A percentile compares a stretch with the other conserved stretches of the same genome.
Evolutionary conservation across 2,329 filamentous ascomycete genomes (phyloP).

Genomic region (Elsinoe fawcettii): DNA sequence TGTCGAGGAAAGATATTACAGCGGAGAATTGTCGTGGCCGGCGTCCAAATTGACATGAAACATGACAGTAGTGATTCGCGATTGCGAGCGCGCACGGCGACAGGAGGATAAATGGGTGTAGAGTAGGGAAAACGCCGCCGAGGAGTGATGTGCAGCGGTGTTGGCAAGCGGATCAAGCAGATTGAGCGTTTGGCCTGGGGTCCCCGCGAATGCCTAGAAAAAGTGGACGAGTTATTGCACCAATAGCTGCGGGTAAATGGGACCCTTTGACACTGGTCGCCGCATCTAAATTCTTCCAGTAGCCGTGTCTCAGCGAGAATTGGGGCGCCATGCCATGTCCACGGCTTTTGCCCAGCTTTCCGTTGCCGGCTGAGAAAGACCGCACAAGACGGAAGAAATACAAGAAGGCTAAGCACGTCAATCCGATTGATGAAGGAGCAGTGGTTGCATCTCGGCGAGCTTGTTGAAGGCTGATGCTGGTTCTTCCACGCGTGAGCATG

Average conservation of each 20-base stretch:
- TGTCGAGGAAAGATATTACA: background rate
- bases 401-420: slow-evolving; percentile 10
- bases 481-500: background rate
- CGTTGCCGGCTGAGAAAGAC: background rate
- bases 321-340: background rate
- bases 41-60: slow-evolving; percentile 13
- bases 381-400: slow-evolving; percentile 11
- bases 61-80: slow-evolving; percentile 6
- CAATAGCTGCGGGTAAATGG: background rate
- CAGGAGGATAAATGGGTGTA: slow-evolving; percentile 14
- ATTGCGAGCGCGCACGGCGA: slow-evolving; percentile 12
- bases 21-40: slow-evolving; percentile 8
- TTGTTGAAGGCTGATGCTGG: background rate
- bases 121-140: slow-evolving; percentile 4
- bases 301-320: slow-evolving; percentile 5
- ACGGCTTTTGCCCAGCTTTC: slow-evolving; percentile 6
- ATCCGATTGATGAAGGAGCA: background rate
- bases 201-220: slow-evolving; percentile 8
- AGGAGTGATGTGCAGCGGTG: slow-evolving; percentile 8
- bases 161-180: slow-evolving; percentile 6
- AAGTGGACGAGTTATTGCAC: slow-evolving; percentile 10
- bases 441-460: background rate
- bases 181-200: slow-evolving; percentile 2
- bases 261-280: background rate
- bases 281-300: slow-evolving; percentile 10